Conservation (phyloP, 805 yeast species). For the Starmerella cellae region DNA sequence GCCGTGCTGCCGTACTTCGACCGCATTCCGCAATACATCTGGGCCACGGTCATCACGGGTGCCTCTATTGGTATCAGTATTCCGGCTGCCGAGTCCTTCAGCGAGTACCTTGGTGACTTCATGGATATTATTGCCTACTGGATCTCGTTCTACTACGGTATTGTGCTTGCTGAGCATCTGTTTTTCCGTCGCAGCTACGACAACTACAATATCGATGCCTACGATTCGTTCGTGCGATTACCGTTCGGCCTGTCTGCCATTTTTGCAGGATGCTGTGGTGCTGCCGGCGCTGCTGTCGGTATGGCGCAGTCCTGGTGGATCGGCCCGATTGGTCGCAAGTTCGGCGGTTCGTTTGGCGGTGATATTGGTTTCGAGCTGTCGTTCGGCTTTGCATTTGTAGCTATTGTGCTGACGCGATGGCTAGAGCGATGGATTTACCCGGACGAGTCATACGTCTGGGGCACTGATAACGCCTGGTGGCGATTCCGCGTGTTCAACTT, state of each 20-base stretch:
- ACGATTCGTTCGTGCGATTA: constrained; percentile 42
- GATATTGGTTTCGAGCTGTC: constrained; percentile 80
- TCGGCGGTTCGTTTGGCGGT: constrained; percentile 53
- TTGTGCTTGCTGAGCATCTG: constrained; percentile 70
- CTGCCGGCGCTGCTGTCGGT: constrained; percentile 74
- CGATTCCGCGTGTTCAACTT: constrained; percentile 12
- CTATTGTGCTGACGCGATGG: constrained; percentile 22
- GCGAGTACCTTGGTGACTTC: constrained; percentile 62
- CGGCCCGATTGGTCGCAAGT: constrained; percentile 51
- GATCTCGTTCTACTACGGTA: constrained; percentile 69
- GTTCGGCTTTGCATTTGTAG: constrained; percentile 50
- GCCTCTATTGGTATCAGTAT: constrained; percentile 75
- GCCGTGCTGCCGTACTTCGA: constrained; percentile 64
- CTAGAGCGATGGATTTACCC: constrained; percentile 19
- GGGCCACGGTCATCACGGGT: constrained; percentile 69
- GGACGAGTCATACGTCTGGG: constrained; percentile 19
- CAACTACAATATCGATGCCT: constrained; percentile 51
- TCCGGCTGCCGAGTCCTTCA: constrained; percentile 71
- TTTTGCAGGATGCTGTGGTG: constrained; percentile 68
- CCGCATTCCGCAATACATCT: constrained; percentile 64
- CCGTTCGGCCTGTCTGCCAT: constrained; percentile 73
- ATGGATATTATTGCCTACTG: constrained; percentile 89
- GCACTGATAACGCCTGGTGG: constrained; percentile 21
- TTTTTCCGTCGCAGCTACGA: constrained; percentile 52
- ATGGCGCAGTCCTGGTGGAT: constrained; percentile 77